phyloP scores from a whole-genome alignment of 2,329 filamentous ascomycete species.

The Penicillium verrucosum region DNA sequence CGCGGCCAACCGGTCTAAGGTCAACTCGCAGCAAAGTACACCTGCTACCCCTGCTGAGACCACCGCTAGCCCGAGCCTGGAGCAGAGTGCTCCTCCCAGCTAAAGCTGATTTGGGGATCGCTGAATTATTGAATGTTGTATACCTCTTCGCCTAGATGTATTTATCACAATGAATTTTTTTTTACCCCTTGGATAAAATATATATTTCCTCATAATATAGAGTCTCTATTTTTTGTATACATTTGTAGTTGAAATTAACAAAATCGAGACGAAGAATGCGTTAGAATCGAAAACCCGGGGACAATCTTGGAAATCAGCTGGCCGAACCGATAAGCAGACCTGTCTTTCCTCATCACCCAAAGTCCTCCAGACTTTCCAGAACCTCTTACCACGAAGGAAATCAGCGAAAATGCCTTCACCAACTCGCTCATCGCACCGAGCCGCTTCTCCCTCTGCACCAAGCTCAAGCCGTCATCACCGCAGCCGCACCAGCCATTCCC shows the following conservation, averaged over 20 bases:
- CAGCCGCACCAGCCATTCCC: conserved; percentile 20
- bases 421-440: conserved; percentile 6
- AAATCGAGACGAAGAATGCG: background rate
- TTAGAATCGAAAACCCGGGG: background rate
- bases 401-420: conserved; percentile 17
- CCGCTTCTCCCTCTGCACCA: conserved; percentile 2
- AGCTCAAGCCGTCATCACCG: conserved; percentile 17
- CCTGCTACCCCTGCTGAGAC: conserved; percentile 20
- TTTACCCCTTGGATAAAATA: background rate
- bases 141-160: conserved; percentile 26
- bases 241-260: background rate
- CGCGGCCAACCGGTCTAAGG: conserved; percentile 54
- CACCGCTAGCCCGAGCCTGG: conserved; percentile 19
- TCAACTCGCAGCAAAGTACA: conserved; percentile 28
- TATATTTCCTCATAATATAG: background rate
- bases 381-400: background rate
- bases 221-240: background rate
- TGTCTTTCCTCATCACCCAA: conserved; percentile 3
- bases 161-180: conserved; percentile 16
- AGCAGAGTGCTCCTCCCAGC: conserved; percentile 32
- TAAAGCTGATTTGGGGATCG: conserved; percentile 16
- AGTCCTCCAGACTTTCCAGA: background rate
- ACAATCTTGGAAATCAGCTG: background rate
- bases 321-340: conserved; percentile 1
- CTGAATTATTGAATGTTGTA: conserved; percentile 15